A percentile compares a stretch with the other conserved stretches of the same genome.
Evolutionary conservation across 2,329 filamentous ascomycete species (phyloP).

Genomic region (Scolecobasidium constrictum): DNA sequence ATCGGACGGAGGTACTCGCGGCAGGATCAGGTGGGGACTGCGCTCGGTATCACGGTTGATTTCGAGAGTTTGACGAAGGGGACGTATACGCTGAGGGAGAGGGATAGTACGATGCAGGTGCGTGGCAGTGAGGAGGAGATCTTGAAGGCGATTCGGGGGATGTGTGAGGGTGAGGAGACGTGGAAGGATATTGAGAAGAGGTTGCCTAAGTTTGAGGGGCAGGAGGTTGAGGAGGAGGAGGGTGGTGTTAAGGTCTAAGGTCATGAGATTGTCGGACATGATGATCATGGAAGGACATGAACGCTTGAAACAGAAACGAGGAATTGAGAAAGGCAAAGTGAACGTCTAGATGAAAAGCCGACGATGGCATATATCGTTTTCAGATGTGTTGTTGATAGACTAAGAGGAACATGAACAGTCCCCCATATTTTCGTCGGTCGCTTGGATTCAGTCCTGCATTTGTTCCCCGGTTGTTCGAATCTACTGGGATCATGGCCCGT

Average conservation of each 20-base stretch:
- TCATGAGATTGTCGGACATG: no score
- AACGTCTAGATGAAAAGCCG: no score
- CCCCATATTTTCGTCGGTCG: no score
- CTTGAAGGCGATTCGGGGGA: conserved; percentile 56
- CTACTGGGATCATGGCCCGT: no score
- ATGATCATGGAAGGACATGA: no score
- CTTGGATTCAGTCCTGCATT: no score
- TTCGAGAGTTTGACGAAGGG: conserved; percentile 89
- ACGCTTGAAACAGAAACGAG: no score
- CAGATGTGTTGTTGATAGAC: no score
- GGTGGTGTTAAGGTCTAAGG: background rate
- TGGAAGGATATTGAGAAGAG: conserved; percentile 65
- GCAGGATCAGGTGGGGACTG: conserved; percentile 92
- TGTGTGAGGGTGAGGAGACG: conserved; percentile 51
- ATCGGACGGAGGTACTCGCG: conserved; percentile 36
- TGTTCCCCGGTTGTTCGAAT: no score
- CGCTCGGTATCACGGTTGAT: conserved; percentile 86
- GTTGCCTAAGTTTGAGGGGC: conserved; percentile 74
- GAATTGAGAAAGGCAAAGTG: no score
- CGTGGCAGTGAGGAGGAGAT: conserved; percentile 74
- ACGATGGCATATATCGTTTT: no score
- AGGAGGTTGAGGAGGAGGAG: conserved; percentile 33
- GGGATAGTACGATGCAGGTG: conserved; percentile 85
- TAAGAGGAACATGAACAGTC: no score
- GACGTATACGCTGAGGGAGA: conserved; percentile 78